These are phyloP conservation scores for Scortechinia acanthostroma DNA, from an alignment of 2,329 filamentous ascomycete genomes.

Conservation along the genomic window DNA sequence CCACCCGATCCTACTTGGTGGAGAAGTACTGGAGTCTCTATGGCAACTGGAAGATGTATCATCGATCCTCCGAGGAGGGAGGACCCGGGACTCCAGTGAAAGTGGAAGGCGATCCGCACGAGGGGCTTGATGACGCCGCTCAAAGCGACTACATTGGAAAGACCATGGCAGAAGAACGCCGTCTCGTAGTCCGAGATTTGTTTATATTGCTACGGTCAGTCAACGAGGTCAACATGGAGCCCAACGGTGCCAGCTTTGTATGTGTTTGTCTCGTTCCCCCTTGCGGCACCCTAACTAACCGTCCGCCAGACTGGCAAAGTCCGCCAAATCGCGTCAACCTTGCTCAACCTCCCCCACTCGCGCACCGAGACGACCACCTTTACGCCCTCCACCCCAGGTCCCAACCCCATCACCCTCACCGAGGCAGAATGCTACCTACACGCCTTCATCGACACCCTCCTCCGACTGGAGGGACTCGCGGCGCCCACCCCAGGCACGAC, in stretches of 20 bases:
- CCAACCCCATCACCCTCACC: slow-evolving; percentile 26
- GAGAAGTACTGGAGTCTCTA: slow-evolving; percentile 78
- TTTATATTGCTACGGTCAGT: slow-evolving; percentile 70
- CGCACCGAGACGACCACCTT: slow-evolving; percentile 17
- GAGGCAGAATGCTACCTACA: slow-evolving; percentile 66
- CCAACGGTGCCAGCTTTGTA: slow-evolving; percentile 56
- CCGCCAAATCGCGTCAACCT: slow-evolving; percentile 73
- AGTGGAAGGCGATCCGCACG: slow-evolving; percentile 29
- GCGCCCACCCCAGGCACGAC: slow-evolving; percentile 8
- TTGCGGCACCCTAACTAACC: slow-evolving; percentile 3
- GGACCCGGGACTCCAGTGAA: slow-evolving; percentile 11
- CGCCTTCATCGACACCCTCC: slow-evolving; percentile 68
- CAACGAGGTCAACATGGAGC: slow-evolving; percentile 78
- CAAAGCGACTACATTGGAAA: slow-evolving; percentile 41
- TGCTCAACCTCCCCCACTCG: slow-evolving; percentile 54
- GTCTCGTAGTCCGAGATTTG: slow-evolving; percentile 74
- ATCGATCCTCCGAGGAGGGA: slow-evolving; percentile 23
- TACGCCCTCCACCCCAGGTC: neutral
- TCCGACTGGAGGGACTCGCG: slow-evolving; percentile 52
- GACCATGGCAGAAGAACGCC: slow-evolving; percentile 69
- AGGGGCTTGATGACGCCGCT: too few relatives aligned
- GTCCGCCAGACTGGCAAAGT: slow-evolving; percentile 53
- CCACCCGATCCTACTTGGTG: slow-evolving; percentile 76
- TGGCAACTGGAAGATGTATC: slow-evolving; percentile 41
- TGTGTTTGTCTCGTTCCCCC: neutral